Conservation (phyloP, 139 green algal species). For the Chlamydomonas incerta region DNA sequence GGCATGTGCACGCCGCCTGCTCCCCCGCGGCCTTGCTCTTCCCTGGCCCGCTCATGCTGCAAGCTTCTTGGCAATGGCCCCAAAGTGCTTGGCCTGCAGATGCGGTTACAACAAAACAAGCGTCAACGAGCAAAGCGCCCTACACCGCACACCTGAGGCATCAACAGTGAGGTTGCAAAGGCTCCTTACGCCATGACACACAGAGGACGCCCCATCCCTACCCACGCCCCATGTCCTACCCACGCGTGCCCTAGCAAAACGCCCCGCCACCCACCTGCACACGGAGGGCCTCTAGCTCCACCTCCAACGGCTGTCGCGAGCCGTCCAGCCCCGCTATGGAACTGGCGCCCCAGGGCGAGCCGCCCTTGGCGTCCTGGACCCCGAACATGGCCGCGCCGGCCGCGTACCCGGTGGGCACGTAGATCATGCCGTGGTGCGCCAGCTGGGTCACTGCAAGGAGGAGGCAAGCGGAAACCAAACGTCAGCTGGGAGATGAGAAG, state of each 20-base stretch:
- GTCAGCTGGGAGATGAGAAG: background rate
- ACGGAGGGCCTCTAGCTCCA: constrained; percentile 66
- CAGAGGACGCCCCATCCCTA: too few species aligned
- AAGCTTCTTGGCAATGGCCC: constrained; percentile 10
- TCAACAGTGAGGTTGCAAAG: too few species aligned
- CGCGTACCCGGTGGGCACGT: constrained; percentile 79
- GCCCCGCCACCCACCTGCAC: constrained; percentile 14
- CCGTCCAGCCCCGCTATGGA: constrained; percentile 75
- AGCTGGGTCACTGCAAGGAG: constrained; percentile 68
- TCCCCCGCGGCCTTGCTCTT: too few species aligned
- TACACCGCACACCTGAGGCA: background rate
- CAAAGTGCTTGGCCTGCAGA: constrained; percentile 18
- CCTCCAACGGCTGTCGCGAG: constrained; percentile 66
- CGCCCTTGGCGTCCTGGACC: constrained; percentile 70
- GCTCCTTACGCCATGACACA: too few species aligned
- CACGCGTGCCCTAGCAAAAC: too few species aligned
- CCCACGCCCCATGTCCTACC: too few species aligned
- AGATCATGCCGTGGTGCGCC: constrained; percentile 90
- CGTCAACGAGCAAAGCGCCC: background rate
- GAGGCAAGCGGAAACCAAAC: background rate
- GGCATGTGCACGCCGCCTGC: too few species aligned
- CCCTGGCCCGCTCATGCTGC: background rate
- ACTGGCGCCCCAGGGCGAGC: constrained; percentile 76
- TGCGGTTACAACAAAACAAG: background rate
- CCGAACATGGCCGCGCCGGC: constrained; percentile 53